Evolutionary conservation across 768 basidiomycete species (phyloP), one percentile per base, ranked within the genome.

Genomic region (Podaxis sp.): DNA sequence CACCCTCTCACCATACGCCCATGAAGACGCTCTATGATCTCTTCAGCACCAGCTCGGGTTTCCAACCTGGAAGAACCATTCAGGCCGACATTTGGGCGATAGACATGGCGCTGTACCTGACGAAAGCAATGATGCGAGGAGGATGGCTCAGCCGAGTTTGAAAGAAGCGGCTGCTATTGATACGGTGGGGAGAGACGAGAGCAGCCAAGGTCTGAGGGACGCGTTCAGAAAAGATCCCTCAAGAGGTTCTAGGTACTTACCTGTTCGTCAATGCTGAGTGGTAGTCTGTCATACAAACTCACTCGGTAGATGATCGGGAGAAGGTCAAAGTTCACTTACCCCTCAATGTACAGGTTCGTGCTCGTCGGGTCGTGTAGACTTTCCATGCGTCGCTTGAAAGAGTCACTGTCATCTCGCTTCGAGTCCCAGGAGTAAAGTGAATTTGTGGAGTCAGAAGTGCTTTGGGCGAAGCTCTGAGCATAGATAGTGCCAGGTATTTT

Each of bases 271-370:
- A 87, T 86, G 65, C 82, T 86, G 65, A 91, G 67, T 1, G 90
- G 90, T 41, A 92, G 78, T n/a, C 86, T 86, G n/a, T 17, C 6
- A 53, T 46, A 56, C 22, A 41, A 20, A n/a, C 37, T 40, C 22
- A 15, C 8, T 37, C 55, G 30, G 28, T 28, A 15, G 49, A 44
- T 58, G 60, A 33, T 33, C 48, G 46, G 28, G 13, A 46, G 44
- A 6, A 46, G 52, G 33, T 22, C 33, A 40, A 37, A 2, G 44
- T 33, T 63, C 52, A 67, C 79, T 59, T 61, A 85, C 78, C 90
- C 90, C 74, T 93, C 91, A 72, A 93, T 86, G 73, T 93, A 93
- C 64, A 93, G 72, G 72, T 93, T 92, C 17, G 90, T 91, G 58
- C 89, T 91, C 15, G 70, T 70, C 54, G 76, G 75, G 69, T 93